Evolutionary conservation across 148 eudicot species (phyloP).

Genomic region (Rhododendron henanense): DNA sequence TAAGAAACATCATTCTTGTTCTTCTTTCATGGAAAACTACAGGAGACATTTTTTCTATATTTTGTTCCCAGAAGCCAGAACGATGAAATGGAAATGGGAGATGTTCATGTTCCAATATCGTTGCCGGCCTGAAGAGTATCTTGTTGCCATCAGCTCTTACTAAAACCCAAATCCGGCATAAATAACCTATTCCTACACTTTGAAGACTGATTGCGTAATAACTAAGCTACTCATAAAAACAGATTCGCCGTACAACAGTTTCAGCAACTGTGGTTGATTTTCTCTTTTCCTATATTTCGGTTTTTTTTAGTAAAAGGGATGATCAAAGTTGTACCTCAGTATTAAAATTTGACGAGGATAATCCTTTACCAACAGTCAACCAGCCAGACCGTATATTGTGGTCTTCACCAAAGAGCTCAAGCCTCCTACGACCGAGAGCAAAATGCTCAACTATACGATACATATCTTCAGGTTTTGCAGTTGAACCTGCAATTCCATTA

Average conservation of each 20-base stretch:
- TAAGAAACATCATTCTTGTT: background rate
- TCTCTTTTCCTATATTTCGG: background rate
- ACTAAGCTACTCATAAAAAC: background rate
- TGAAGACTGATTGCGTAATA: background rate
- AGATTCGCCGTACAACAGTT: background rate
- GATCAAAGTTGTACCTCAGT: constrained; percentile 44
- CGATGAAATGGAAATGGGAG: background rate
- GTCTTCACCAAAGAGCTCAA: constrained; percentile 96
- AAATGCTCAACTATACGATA: constrained; percentile 96
- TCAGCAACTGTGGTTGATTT: background rate
- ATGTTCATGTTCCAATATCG: background rate
- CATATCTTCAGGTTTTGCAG: constrained; percentile 97
- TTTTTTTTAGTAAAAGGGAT: background rate
- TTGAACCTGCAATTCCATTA: constrained; percentile 56
- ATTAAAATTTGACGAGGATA: constrained; percentile 80
- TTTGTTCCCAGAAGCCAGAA: background rate
- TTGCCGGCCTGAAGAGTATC: background rate
- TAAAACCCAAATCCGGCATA: background rate
- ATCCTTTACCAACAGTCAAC: constrained; percentile 87
- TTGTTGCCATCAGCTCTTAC: background rate
- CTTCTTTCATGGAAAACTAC: background rate
- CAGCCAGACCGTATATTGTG: constrained; percentile 92
- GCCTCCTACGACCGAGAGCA: constrained; percentile 89
- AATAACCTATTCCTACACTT: background rate
- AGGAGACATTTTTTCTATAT: background rate